phyloP scores from a whole-genome alignment of 345 rosid species.

The Physaria fendleri region DNA sequence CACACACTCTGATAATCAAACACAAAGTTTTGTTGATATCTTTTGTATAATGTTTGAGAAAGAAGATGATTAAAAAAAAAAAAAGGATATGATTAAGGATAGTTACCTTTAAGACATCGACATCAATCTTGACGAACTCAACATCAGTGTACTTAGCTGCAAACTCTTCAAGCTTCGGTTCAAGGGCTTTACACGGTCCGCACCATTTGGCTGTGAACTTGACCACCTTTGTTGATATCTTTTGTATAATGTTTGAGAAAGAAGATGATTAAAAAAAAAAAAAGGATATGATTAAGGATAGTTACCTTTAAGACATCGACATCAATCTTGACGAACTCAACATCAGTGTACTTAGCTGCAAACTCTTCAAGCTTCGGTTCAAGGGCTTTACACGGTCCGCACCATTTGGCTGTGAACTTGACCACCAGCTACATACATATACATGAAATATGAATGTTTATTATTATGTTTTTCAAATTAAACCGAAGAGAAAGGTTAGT shows the following conservation, averaged over 20 bases:
- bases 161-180: slow-evolving; percentile 43
- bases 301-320: slow-evolving; percentile 57
- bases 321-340: slow-evolving; percentile 67
- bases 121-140: slow-evolving; percentile 67
- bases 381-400: too few relatives aligned
- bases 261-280: background rate
- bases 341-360: slow-evolving; percentile 48
- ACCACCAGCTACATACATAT: slow-evolving; percentile 45
- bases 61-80: background rate
- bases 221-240: slow-evolving; percentile 28
- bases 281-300: background rate
- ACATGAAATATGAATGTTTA: background rate
- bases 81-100: background rate
- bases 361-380: slow-evolving; percentile 48
- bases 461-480: background rate
- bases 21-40: background rate
- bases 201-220: slow-evolving; percentile 68
- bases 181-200: too few relatives aligned
- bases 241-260: background rate
- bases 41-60: background rate
- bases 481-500: background rate
- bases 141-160: slow-evolving; percentile 52
- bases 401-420: slow-evolving; percentile 64
- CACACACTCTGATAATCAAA: slow-evolving; percentile 43
- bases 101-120: slow-evolving; percentile 56